These are phyloP conservation scores for Cymbopogon flexuosus DNA, from an alignment of 202 grass and related monocot species.

Conservation along the genomic window DNA sequence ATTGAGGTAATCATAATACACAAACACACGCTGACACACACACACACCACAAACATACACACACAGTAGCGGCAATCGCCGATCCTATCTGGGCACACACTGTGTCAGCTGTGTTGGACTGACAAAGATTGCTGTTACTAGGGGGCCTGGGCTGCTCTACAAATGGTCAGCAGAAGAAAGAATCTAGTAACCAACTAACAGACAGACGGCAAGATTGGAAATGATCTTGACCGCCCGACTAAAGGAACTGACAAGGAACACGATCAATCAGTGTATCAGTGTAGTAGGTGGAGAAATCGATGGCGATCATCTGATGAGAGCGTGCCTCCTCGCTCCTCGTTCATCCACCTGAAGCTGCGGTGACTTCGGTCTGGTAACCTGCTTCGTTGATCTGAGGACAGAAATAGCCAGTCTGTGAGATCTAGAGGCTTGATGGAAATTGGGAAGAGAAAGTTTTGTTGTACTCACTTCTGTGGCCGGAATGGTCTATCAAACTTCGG, in stretches of 20 bases:
- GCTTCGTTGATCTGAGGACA: conserved; percentile 58
- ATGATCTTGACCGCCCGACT: conserved; percentile 16
- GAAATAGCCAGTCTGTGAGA: background rate
- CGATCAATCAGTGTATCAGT: background rate
- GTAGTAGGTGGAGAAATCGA: background rate
- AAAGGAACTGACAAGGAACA: background rate
- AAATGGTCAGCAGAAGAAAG: conserved; percentile 24
- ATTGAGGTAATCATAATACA: background rate
- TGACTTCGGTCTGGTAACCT: conserved; percentile 58
- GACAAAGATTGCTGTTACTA: conserved; percentile 4
- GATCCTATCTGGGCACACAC: conserved; percentile 8
- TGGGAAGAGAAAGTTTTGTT: background rate
- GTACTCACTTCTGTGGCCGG: conserved; percentile 59
- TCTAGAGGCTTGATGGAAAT: background rate
- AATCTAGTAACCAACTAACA: conserved; percentile 10
- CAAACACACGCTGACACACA: background rate
- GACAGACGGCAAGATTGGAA: conserved; percentile 1
- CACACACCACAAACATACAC: background rate
- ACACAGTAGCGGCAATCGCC: background rate
- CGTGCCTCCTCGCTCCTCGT: conserved; percentile 45
- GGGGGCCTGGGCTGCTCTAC: background rate
- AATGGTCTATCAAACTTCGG: conserved; percentile 85
- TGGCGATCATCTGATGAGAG: conserved; percentile 62
- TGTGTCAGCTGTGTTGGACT: conserved; percentile 33
- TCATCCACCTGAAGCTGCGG: conserved; percentile 68